A percentile compares a stretch with the other conserved stretches of the same genome.
Evolutionary conservation across 768 basidiomycete genomes (phyloP).

Genomic region (Termitomyces sp.): DNA sequence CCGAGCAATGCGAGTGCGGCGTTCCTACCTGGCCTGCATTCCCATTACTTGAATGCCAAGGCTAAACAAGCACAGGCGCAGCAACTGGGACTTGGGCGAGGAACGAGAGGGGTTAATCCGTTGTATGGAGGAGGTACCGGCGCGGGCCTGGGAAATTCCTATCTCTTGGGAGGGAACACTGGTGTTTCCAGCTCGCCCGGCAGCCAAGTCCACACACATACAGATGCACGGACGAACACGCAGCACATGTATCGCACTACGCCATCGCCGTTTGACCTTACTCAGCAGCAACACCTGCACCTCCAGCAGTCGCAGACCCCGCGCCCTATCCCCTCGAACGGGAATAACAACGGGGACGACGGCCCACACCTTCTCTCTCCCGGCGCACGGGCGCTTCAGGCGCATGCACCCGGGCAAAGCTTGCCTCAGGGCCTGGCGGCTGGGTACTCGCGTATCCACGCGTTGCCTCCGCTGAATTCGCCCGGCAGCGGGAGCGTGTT

Average conservation of each 20-base stretch:
- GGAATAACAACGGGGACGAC: constrained; percentile 10
- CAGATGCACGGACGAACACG: constrained; percentile 32
- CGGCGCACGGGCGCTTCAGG: constrained; percentile 72
- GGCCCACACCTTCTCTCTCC: constrained; percentile 50
- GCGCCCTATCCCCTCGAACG: constrained; percentile 26
- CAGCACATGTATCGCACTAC: constrained; percentile 38
- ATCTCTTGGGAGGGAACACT: background rate
- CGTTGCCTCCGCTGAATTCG: constrained; percentile 46
- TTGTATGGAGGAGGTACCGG: constrained; percentile 13
- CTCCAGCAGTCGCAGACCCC: constrained; percentile 25
- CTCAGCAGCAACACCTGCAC: constrained; percentile 30
- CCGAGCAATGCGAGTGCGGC: constrained; percentile 82
- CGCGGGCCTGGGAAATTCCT: background rate
- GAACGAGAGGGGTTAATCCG: constrained; percentile 27
- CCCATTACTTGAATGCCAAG: constrained; percentile 57
- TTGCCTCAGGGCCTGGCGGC: constrained; percentile 91
- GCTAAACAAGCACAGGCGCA: constrained; percentile 31
- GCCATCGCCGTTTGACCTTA: constrained; percentile 42
- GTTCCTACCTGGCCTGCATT: constrained; percentile 71
- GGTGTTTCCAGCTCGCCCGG: constrained; percentile 24
- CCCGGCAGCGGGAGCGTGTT: constrained; percentile 22
- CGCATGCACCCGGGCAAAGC: constrained; percentile 88
- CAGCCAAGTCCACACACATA: constrained; percentile 33
- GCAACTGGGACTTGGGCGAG: constrained; percentile 25
- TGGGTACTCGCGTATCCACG: constrained; percentile 87